Evolutionary conservation across 164 flowering plant species (phyloP), one percentile per base, ranked within the genome.

Genomic region (Macadamia integrifolia): DNA sequence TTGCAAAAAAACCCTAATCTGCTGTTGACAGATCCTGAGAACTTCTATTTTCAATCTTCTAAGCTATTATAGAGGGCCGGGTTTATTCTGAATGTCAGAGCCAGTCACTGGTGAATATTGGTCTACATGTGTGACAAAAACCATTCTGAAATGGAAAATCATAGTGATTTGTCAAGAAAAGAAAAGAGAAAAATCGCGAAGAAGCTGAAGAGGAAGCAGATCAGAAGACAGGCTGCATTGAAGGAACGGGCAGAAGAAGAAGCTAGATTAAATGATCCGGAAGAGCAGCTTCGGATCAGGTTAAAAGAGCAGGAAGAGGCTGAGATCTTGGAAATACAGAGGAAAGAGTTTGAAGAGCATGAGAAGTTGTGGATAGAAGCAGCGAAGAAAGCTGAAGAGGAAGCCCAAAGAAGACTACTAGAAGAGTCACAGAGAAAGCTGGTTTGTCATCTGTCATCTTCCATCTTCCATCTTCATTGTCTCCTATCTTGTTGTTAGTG

Each of bases 101-200:
- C 50, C 13, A 46, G 7, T 46, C 13, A 11, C 50, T 11, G 50
- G 50, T 46, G 50, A 46, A 46, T 9, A 8, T 46, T 9, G 7
- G 7, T 46, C 50, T 9, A 46, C 50, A 46, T 46, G 6, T 46
- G 7, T 46, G 50, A 56, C 23, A 40, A 43, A 35, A 31, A 58
- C 14, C 13, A 57, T 18, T 8, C n/a, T 13, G 42, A 52, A 42
- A 29, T 53, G 64, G 69, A 71, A 68, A 46, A 48, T 50, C 70
- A 44, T 11, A 30, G 7, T n/a, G 65, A 28, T 49, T 28, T 71
- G 4, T 55, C 65, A 10, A 44, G 74, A 61, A 75, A 83, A 77
- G 96, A 89, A 78, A 88, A 84, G 85, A 81, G 98, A 80, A 93
- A 88, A 82, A 76, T 72, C 61, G 30, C 66, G 66, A 92, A 92